Base-by-base conservation (phyloP, 352 stramenopile genomes). In the Phytophthora megakarya region DNA sequence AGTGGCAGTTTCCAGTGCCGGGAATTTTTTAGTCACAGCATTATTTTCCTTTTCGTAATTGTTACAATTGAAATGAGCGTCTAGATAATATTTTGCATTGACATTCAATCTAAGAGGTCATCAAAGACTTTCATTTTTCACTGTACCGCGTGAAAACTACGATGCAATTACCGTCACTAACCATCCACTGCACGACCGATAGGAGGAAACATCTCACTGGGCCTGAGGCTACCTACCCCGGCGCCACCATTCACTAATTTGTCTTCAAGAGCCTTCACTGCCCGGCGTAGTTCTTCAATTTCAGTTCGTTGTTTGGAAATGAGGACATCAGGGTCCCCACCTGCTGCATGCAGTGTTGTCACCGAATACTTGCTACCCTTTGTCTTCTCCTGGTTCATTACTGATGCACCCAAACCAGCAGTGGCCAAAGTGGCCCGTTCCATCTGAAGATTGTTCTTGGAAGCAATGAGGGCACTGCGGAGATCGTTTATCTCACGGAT, bases 401-500 rank as follows among this genome's bases (percentile, higher is more conserved):
- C 73, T 51, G 23, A 63, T 3, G 25, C 16, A 1, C 53, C 49
- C 15, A 75, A 42, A 26, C 62, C 58, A 49, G 62, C 59, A 39
- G 66, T 75, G 10, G 62, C 51, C 28, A 74, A 26, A 2, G 73
- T 80, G 3, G 85, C 83, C 12, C 81, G 76, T 55, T 93, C 82
- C 73, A 89, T 93, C 62, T 93, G 85, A 59, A 93, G 70, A 37
- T 79, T 84, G n/a, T 75, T 81, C 49, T 97, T 96, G 8, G 88
- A 67, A 15, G 69, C 67, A 54, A 80, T 75, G 33, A 98, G 76
- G 18, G 88, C 73, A 3, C 74, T 76, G 13, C 94, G 88, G 30
- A 98, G 80, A 51, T 94, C 78, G 61, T 98, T 98, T 54, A 98
- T 96, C 74, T 98, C 94, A 21, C 87, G 86, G 30, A 96, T 98